phyloP scores from a whole-genome alignment of 2,329 filamentous ascomycete genomes.

The Penicillium vulpinum region DNA sequence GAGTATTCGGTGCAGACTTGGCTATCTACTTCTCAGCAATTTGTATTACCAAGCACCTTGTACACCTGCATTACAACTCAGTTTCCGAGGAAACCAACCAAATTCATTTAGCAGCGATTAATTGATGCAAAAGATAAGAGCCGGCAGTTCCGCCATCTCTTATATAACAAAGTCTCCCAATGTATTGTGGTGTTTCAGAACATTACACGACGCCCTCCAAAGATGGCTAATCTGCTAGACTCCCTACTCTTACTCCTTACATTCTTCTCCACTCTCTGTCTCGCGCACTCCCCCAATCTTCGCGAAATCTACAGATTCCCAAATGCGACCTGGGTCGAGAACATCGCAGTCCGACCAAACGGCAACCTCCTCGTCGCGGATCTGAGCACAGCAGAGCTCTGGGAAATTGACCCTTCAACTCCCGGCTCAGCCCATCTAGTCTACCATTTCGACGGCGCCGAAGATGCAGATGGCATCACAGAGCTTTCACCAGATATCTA shows the following conservation, averaged over 20 bases:
- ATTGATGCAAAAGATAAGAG: too few species aligned
- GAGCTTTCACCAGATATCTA: constrained; percentile 16
- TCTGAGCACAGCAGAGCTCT: constrained; percentile 18
- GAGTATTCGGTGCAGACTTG: too few species aligned
- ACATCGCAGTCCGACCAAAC: constrained; percentile 33
- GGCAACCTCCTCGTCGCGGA: constrained; percentile 35
- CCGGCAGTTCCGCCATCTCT: not conserved
- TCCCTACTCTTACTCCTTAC: not conserved
- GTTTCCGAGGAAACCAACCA: not conserved
- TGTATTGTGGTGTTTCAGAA: not conserved
- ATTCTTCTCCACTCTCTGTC: not conserved
- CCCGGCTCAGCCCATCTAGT: constrained; percentile 9
- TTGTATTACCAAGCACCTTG: not conserved
- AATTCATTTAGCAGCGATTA: too few species aligned
- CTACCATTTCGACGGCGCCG: constrained; percentile 12
- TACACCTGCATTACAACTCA: not conserved
- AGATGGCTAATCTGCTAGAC: not conserved
- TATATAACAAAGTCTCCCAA: not conserved
- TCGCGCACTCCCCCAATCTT: not conserved
- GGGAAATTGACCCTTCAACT: constrained; percentile 10
- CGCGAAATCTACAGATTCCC: constrained; percentile 25
- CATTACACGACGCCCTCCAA: not conserved
- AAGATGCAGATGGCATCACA: constrained; percentile 15
- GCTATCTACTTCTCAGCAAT: not conserved
- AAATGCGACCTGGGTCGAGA: constrained; percentile 35